Evolutionary conservation across 768 basidiomycete genomes (phyloP), one percentile per base, ranked within the genome.

Genomic region (Tubosaeta sp.): DNA sequence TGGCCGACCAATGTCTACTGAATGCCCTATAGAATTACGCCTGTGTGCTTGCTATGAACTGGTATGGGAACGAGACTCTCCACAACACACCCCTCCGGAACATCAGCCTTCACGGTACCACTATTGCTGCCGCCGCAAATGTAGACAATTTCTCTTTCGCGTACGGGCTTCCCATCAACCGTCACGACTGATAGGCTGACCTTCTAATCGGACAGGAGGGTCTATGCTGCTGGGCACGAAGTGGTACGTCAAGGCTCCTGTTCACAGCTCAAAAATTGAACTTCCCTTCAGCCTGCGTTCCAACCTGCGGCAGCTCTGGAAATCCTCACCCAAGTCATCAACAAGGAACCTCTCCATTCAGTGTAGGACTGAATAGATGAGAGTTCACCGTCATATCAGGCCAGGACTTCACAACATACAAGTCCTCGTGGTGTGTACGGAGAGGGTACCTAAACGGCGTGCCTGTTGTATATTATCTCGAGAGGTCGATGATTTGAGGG

Each of bases 121-220:
- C 80, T 0, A 76, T 86, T 6, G 84, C 81, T 0, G 78, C 81
- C 0, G 72, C 83, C n/a, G 77, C 82, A 62, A 84, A 84, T 46
- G 78, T 86, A 25, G 81, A 80, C 54, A 82, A 82, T 50, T 84
- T 85, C 59, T 72, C 80, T 0, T 86, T 86, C 62, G 84, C 82
- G 82, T 84, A 51, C 58, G 82, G 75, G 21, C n/a, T 30, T 12
- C 30, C 31, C 21, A 12, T 41, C 22, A 0, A 2, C 5, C 22
- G 12, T 25, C 7, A 10, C 18, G 4, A 16, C 19, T 18, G 18
- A 22, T 3, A n/a, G n/a, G 10, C 31, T 34, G n/a, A 46, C 30
- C 14, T 35, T 24, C 13, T 19, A n/a, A 25, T 48, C 10, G 25
- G 6, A 18, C 34, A 83, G 83, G 53, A 72, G 81, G 13, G 76